Evolutionary conservation across 257 asterid species (phyloP).

Genomic region (Solanum chiquidenum): DNA sequence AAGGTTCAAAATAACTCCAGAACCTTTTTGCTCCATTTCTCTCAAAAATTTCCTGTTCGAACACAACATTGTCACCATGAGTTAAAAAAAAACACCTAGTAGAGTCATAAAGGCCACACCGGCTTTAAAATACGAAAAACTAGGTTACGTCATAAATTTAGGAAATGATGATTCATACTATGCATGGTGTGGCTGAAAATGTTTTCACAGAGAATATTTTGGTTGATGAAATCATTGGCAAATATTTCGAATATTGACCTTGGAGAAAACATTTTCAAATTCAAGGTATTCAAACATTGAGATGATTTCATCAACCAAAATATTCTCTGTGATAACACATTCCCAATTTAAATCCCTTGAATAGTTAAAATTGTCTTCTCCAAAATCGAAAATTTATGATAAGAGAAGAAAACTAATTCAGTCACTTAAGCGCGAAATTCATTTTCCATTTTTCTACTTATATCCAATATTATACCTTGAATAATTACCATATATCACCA

Average conservation of each 20-base stretch:
- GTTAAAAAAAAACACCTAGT: neutral
- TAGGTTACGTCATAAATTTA: neutral
- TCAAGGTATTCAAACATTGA: neutral
- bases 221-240: neutral
- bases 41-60: conserved; percentile 63
- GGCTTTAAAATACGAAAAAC: neutral
- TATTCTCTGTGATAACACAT: neutral
- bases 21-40: conserved; percentile 60
- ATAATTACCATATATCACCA: neutral
- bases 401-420: neutral
- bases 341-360: neutral
- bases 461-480: neutral
- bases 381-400: neutral
- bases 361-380: neutral
- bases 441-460: neutral
- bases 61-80: conserved; percentile 4
- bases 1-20: conserved; percentile 79
- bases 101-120: neutral
- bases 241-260: neutral
- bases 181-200: neutral
- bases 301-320: neutral
- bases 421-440: neutral
- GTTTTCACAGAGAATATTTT: neutral
- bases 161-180: neutral
- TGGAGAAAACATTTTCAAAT: neutral